Evolutionary conservation across 768 basidiomycete genomes (phyloP).

Genomic region (Thelephora ganbajun): DNA sequence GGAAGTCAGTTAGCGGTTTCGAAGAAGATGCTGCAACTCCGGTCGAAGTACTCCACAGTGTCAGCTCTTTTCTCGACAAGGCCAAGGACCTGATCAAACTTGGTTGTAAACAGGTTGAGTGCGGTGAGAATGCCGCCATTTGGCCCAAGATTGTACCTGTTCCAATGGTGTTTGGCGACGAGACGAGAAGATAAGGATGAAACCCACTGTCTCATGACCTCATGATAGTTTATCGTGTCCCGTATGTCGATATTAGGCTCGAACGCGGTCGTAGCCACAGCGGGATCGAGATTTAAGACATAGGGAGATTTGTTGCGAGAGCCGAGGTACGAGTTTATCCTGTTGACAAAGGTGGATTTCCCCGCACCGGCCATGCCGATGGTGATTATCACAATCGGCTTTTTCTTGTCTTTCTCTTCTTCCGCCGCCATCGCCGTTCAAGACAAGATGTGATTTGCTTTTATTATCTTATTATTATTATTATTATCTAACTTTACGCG

Average conservation of each 20-base stretch:
- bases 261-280: slow-evolving; percentile 82
- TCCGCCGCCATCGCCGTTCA: no score
- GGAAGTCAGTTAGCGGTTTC: background rate
- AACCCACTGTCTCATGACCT: slow-evolving; percentile 99
- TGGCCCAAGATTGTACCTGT: slow-evolving; percentile 92
- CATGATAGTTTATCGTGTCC: slow-evolving; percentile 92
- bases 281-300: slow-evolving; percentile 95
- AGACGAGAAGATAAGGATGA: slow-evolving; percentile 10
- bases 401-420: slow-evolving; percentile 20
- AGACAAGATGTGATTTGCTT: no score
- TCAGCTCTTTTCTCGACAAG: slow-evolving; percentile 87
- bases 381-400: slow-evolving; percentile 75
- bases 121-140: slow-evolving; percentile 97
- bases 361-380: slow-evolving; percentile 97
- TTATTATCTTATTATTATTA: no score
- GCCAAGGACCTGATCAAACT: slow-evolving; percentile 91
- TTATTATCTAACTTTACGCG: no score
- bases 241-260: slow-evolving; percentile 96
- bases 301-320: slow-evolving; percentile 61
- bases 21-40: background rate
- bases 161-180: background rate
- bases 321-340: slow-evolving; percentile 87
- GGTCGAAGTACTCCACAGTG: slow-evolving; percentile 60
- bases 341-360: slow-evolving; percentile 94
- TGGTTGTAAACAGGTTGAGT: slow-evolving; percentile 95